Evolutionary conservation across 805 yeast genomes (phyloP), one percentile per base, ranked within the genome.

Genomic region (Suhomyces sp.): DNA sequence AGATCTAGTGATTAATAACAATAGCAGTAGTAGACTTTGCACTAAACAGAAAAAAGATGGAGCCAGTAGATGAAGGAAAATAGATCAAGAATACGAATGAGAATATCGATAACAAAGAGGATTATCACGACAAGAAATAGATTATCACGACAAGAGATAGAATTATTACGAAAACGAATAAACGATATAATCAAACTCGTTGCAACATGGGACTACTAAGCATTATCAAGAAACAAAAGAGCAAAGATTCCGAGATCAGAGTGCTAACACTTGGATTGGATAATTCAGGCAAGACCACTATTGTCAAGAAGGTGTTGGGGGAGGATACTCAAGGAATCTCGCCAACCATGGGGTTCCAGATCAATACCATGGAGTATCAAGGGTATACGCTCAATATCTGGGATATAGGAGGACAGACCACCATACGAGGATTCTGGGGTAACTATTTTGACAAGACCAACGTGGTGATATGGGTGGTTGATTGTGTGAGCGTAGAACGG

Each of bases 291-390:
- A 90, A 90, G 56, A 84, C 96, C 2, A 85, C 96, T 0, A 74
- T 91, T 2, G 81, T 88, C 15, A 79, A 79, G 39, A 53, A 66
- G 13, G 52, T 86, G 11, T 65, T 83, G 60, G 43, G 67, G 17
- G 64, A 71, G 44, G 77, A 78, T 39, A 68, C 73, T 5, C 48
- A 55, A 6, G 65, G 64, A n/a, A 79, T 88, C 5, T 73, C 86
- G 7, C 97, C 98, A 0, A 90, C 98, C 0, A 74, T 90, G 71
- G 98, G 98, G 11, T 91, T 90, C 59, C 82, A 79, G 48, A 91
- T 90, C 43, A 72, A 76, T 31, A 77, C 90, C 1, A 50, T 84
- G 1, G 50, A 56, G 1, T 60, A 66, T 43, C 42, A 57, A 2
- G 70, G 64, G 3, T 71, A 58, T 46, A 70, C 68, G 24, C 53